Base-by-base conservation (phyloP, 164 flowering plant species). In the Piper betle region DNA sequence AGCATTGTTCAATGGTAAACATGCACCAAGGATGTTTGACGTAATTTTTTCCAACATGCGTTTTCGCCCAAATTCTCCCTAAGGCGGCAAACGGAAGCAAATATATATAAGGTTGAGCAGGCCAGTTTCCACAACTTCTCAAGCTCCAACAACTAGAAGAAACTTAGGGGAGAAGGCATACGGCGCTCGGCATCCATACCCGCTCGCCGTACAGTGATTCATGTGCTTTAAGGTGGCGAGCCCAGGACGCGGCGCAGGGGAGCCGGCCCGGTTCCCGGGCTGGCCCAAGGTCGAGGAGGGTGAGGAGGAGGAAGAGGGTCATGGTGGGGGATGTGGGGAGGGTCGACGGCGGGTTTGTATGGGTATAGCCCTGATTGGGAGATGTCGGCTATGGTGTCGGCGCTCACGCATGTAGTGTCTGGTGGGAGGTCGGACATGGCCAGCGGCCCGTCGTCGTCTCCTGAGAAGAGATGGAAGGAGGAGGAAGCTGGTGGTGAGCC, bases 331-430 rank as follows among this genome's bases (percentile, higher is more conserved):
- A 4, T 16, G 6, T n/a, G n/a, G n/a, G n/a, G n/a, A n/a, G n/a
- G n/a, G 17, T 4, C 55, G 17, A 17, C 25, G 12, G 4, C 42
- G 17, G 20, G 52, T 10, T 53, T 65, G 2, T 39, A 48, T 11
- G 52, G 58, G 9, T 52, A 65, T 52, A 52, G 56, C n/a, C 69
- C 81, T 13, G 70, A 73, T 60, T 62, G 70, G 61, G 89, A 84
- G 72, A 84, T 80, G 83, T 63, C 68, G 5, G 79, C 68, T 0
- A 84, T 84, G 81, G 86, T 84, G 0, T 71, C 83, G 2, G 84
- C 89, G 58, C 61, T 82, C 55, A 76, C 79, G 0, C 78, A 71
- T 16, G 86, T 84, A 7, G 80, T 84, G 7, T 56, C 80, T 3
- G 84, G 85, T 0, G 72, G 71, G 10, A 63, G 48, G 58, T 4